Percentiles rank a stretch among this genome's conserved stretches.
Evolutionary conservation across 2,329 filamentous ascomycete species (phyloP).

Genomic region (Verticillium isaacii): DNA sequence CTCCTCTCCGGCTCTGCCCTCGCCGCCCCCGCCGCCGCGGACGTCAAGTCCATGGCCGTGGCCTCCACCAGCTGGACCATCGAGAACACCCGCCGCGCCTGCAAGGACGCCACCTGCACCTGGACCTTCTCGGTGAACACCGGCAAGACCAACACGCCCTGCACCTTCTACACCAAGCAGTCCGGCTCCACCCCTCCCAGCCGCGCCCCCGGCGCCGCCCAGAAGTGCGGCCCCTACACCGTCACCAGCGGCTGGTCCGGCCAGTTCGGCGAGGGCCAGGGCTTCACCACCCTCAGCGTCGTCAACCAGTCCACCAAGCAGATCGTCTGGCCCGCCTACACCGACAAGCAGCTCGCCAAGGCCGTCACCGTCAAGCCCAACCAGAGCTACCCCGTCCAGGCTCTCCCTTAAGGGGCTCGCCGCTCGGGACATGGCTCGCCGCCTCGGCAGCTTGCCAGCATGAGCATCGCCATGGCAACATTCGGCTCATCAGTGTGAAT

Average conservation of each 20-base stretch:
- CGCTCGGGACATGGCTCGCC: not conserved
- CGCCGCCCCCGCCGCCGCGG: conserved; percentile 15
- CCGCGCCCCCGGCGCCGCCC: conserved; percentile 31
- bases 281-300: conserved; percentile 51
- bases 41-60: conserved; percentile 32
- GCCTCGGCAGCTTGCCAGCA: not conserved
- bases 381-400: conserved; percentile 36
- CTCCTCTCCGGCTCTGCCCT: conserved; percentile 31
- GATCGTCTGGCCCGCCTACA: conserved; percentile 50
- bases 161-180: conserved; percentile 33
- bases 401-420: conserved; percentile 4
- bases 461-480: not conserved
- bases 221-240: conserved; percentile 43
- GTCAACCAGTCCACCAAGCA: conserved; percentile 34
- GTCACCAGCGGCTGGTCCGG: conserved; percentile 51
- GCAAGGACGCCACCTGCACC: conserved; percentile 36
- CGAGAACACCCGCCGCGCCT: conserved; percentile 31
- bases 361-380: conserved; percentile 43
- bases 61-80: conserved; percentile 35
- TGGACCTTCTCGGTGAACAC: conserved; percentile 40
- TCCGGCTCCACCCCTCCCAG: conserved; percentile 28
- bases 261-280: conserved; percentile 45
- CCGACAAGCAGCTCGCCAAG: conserved; percentile 41
- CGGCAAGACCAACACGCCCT: conserved; percentile 24
- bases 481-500: not conserved